phyloP scores from a whole-genome alignment of 1,284 basidiomycete genomes.

The Ceratobasidium sp. region DNA sequence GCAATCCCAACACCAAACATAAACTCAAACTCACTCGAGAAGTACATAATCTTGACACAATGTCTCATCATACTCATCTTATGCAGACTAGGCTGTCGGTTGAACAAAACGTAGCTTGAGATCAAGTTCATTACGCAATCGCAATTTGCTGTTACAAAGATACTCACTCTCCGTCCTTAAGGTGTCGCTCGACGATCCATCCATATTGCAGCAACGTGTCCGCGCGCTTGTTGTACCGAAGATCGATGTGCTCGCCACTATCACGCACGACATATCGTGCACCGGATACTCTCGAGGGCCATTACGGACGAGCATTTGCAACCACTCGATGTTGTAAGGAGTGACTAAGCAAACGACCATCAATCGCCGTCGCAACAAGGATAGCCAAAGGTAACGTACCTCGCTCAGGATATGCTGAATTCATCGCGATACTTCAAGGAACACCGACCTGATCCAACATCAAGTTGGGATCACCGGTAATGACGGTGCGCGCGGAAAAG shows the following conservation, averaged over 20 bases:
- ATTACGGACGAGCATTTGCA: conserved; percentile 95
- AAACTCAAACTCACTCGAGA: no score
- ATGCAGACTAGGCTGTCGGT: no score
- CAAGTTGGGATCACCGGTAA: conserved; percentile 97
- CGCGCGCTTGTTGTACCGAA: conserved; percentile 98
- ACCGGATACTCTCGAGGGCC: conserved; percentile 98
- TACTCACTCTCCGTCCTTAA: conserved; percentile 96
- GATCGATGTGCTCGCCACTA: conserved; percentile 97
- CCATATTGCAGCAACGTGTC: conserved; percentile 98
- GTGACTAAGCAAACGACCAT: conserved; percentile 74
- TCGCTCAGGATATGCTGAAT: conserved; percentile 96
- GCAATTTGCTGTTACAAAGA: neutral
- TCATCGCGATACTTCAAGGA: conserved; percentile 97
- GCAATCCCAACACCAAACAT: conserved; percentile 57
- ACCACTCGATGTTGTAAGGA: conserved; percentile 95
- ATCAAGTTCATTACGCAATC: neutral
- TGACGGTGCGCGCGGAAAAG: conserved; percentile 99
- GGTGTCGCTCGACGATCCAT: conserved; percentile 98
- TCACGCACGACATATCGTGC: conserved; percentile 98
- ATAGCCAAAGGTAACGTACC: conserved; percentile 57
- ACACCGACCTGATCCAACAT: conserved; percentile 98
- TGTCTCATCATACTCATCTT: no score
- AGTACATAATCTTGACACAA: no score
- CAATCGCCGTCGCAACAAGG: conserved; percentile 31
- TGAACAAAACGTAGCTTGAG: conserved; percentile 89